Conservation (phyloP, 1,284 basidiomycete species). For the Sanghuangporus weigelae region DNA sequence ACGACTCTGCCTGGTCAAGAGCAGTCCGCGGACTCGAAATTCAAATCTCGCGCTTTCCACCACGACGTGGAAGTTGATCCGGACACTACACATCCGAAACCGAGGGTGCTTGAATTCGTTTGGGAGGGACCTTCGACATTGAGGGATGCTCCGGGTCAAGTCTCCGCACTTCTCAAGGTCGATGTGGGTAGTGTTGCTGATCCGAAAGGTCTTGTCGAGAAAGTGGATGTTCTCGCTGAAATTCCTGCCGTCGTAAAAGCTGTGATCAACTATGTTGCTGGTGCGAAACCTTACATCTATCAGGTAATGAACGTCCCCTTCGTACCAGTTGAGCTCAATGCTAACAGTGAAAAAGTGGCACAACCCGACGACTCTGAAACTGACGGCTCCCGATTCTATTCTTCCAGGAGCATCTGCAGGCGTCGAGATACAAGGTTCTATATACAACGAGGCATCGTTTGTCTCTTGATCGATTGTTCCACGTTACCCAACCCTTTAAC, state of each 20-base stretch:
- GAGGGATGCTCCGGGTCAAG: conserved; percentile 44
- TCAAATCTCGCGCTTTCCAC: conserved; percentile 70
- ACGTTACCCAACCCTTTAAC: conserved; percentile 5
- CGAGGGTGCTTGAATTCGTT: conserved; percentile 64
- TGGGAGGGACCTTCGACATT: conserved; percentile 74
- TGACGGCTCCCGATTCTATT: conserved; percentile 58
- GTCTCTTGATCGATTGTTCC: conserved; percentile 53
- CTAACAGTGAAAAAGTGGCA: conserved; percentile 59
- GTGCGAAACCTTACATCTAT: conserved; percentile 91
- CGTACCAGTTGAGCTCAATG: too few relatives aligned
- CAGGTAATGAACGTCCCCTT: conserved; percentile 49
- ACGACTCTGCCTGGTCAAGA: conserved; percentile 62
- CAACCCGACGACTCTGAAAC: conserved; percentile 66
- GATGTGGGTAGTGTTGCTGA: conserved; percentile 50
- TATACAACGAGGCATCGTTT: conserved; percentile 91
- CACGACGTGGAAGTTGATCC: conserved; percentile 54
- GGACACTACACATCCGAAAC: conserved; percentile 82
- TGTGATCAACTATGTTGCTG: conserved; percentile 86
- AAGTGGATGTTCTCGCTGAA: conserved; percentile 95
- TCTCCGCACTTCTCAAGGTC: conserved; percentile 51
- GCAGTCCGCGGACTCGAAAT: conserved; percentile 35
- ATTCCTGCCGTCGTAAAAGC: conserved; percentile 90
- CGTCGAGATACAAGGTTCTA: conserved; percentile 59
- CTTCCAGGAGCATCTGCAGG: conserved; percentile 39
- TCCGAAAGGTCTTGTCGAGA: conserved; percentile 85